These are phyloP conservation scores for Bipolaris victoriae DNA, from an alignment of 2,329 filamentous ascomycete genomes.

Conservation along the genomic window DNA sequence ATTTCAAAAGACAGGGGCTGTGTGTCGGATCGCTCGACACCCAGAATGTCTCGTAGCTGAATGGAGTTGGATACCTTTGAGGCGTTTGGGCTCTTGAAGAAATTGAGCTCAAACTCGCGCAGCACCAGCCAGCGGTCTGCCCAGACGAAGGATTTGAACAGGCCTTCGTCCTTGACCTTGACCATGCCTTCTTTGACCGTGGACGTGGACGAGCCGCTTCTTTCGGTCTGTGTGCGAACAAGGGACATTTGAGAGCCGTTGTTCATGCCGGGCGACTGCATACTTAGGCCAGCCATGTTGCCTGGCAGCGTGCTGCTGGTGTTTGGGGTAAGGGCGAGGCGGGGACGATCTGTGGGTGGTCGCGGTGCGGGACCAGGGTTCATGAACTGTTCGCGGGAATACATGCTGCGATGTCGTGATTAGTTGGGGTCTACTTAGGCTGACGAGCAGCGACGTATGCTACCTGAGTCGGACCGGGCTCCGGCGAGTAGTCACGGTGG, in stretches of 20 bases:
- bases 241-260: constrained; percentile 50
- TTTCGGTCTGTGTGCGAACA: constrained; percentile 51
- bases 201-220: constrained; percentile 41
- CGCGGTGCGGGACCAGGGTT: constrained; percentile 94
- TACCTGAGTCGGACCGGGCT: constrained; percentile 5
- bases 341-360: constrained; percentile 82
- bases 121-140: constrained; percentile 91
- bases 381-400: constrained; percentile 78
- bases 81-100: constrained; percentile 87
- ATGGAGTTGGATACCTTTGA: constrained; percentile 84
- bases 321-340: constrained; percentile 79
- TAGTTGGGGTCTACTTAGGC: constrained; percentile 12
- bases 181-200: constrained; percentile 72
- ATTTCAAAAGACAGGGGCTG: constrained; percentile 94
- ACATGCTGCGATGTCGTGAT: constrained; percentile 56
- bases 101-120: constrained; percentile 90
- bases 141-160: constrained; percentile 82
- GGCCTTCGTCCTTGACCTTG: constrained; percentile 87
- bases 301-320: constrained; percentile 70
- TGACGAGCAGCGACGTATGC: constrained; percentile 1
- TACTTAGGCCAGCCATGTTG: constrained; percentile 78
- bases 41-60: constrained; percentile 83
- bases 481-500: background rate
- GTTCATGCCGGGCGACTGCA: constrained; percentile 64
- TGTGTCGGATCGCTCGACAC: constrained; percentile 88